These are phyloP conservation scores for Schizochytrium sp. DNA, from an alignment of 108 stramenopile species.

Conservation along the genomic window DNA sequence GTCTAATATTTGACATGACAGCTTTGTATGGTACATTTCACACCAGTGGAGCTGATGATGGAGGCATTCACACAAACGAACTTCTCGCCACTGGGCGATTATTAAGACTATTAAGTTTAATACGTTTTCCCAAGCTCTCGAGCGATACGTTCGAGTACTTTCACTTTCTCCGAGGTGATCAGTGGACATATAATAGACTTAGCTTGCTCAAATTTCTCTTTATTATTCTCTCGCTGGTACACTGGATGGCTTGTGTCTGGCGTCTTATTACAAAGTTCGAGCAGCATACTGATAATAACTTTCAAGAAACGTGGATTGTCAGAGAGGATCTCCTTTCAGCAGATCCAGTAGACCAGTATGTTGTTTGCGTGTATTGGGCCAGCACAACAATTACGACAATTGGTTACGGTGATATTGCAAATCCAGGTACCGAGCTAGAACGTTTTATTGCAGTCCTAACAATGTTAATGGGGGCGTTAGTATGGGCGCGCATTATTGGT, in stretches of 20 bases:
- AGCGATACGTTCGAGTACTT: background rate
- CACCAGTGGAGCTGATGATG: background rate
- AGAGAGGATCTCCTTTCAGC: background rate
- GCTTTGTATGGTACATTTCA: no score
- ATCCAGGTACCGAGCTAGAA: conserved; percentile 68
- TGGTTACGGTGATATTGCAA: conserved; percentile 73
- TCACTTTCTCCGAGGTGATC: background rate
- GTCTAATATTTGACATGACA: background rate
- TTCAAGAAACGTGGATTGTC: background rate
- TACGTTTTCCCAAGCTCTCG: background rate
- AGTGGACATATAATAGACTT: conserved; percentile 52
- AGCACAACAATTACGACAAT: conserved; percentile 73
- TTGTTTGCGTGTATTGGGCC: conserved; percentile 73
- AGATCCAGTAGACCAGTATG: conserved; percentile 60
- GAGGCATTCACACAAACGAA: background rate
- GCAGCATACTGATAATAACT: background rate
- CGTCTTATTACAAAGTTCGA: conserved; percentile 45
- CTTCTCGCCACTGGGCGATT: background rate
- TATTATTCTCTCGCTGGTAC: conserved; percentile 34
- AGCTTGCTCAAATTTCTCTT: conserved; percentile 5
- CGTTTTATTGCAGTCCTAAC: conserved; percentile 69
- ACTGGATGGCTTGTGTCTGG: conserved; percentile 45
- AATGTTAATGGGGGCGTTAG: conserved; percentile 71
- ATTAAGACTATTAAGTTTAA: background rate
- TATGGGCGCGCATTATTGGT: conserved; percentile 54